A percentile compares a stretch with the other conserved stretches of the same genome.
Conservation (phyloP, 2,329 filamentous ascomycete genomes). For the Pseudogymnoascus sp. region DNA sequence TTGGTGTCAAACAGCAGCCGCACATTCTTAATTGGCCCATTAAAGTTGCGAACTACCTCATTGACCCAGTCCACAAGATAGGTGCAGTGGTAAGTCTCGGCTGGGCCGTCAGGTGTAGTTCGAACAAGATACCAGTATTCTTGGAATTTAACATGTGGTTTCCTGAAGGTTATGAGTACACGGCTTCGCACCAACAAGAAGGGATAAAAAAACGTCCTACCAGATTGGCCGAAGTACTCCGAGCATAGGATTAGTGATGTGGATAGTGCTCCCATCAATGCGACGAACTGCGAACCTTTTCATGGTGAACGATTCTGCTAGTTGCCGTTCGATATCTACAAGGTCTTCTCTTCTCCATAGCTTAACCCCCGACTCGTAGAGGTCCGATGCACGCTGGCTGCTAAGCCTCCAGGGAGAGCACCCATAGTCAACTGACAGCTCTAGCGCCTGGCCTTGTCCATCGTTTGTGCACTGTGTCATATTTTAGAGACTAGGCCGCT, state of each 20-base stretch:
- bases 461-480: background rate
- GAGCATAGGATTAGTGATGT: conserved; percentile 22
- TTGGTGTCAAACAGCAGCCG: conserved; percentile 17
- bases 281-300: conserved; percentile 23
- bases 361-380: conserved; percentile 19
- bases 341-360: conserved; percentile 21
- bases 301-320: conserved; percentile 15
- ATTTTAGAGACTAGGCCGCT: background rate
- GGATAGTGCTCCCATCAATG: conserved; percentile 20
- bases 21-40: conserved; percentile 13
- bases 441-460: conserved; percentile 19
- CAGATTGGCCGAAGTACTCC: conserved; percentile 19
- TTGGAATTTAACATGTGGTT: conserved; percentile 20
- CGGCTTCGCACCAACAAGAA: background rate
- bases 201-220: conserved; percentile 15
- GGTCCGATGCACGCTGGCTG: conserved; percentile 17
- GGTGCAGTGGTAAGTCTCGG: conserved; percentile 23
- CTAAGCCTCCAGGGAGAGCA: conserved; percentile 15
- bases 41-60: conserved; percentile 15
- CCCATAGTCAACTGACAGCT: conserved; percentile 17
- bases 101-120: conserved; percentile 16
- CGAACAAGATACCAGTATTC: conserved; percentile 21
- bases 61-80: conserved; percentile 25
- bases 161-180: conserved; percentile 16
- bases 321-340: conserved; percentile 20